Evolutionary conservation across 345 rosid species (phyloP), one percentile per base, ranked within the genome.

Genomic region (Pistacia integerrima): DNA sequence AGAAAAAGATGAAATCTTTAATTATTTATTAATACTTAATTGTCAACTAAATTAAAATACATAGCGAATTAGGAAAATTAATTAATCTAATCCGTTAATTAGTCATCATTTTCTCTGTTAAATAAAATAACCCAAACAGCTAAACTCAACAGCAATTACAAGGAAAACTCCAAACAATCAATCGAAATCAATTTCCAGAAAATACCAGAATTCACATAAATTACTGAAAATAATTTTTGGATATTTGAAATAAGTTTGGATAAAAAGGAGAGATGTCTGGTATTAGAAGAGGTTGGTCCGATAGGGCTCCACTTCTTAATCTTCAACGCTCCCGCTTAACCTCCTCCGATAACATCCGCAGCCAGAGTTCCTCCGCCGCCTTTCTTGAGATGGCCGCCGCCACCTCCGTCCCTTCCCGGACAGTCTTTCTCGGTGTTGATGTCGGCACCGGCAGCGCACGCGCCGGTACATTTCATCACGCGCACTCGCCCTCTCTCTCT

Each of bases 401-500:
- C 72, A 1, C 85, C 36, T 65, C 86, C 11, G 5, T 70, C 0
- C 77, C 87, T 17, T 82, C 72, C 62, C 88, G 92, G 67, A 73
- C 90, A 65, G 77, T 89, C 72, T 92, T 90, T 80, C 96, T 95
- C 80, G 97, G 99, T 48, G 91, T 95, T 25, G 99, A 95, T 83
- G 98, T 93, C 48, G 99, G 99, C 81, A 95, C 98, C 46, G 96
- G 97, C 80, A 95, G 99, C 77, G 98, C 98, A 44, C 94, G 98
- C 69, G 99, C 99, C 56, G 98, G 99, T 93, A 22, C 56, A 75
- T 60, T 60, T 33, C 48, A 52, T 18, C 76, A 3, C 55, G 5
- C 13, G 16, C 16, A 51, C 17, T 51, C 17, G 13, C 9, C 41
- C 60, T 64, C 30, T 63, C 16, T 62, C 57, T 59, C 0, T 35